Base-by-base conservation (phyloP, 768 basidiomycete species). In the Tricholoma matsutake region DNA sequence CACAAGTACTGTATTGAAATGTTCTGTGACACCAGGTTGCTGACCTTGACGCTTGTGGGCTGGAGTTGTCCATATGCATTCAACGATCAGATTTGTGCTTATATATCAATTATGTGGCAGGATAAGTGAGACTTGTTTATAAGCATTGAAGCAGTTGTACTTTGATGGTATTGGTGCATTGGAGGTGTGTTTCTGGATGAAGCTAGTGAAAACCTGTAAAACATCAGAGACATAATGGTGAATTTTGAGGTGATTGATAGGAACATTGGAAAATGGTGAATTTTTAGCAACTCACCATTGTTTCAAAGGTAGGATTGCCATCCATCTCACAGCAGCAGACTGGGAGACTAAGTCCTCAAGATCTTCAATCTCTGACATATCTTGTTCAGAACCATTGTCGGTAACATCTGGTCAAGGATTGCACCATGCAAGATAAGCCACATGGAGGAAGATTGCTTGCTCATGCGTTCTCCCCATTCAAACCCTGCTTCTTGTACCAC, bases 361-460 rank as follows among this genome's bases (percentile, higher is more conserved):
- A 39, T 39, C 37, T 39, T 39, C 37, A 39, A 16, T 39, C 37
- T 39, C 37, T 39, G 37, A 39, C 37, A 39, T 39, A 39, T 39
- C 37, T 16, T 39, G 37, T 16, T 39, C 37, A 39, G 37, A 39
- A 39, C 37, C 37, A 39, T 39, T 11, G 13, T 39, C 14, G 14
- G 37, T 39, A 39, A 39, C 3, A 39, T 39, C 37, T 39, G 37
- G 37, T 39, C 14, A 16, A 39, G 37, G 37, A 39, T 39, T 5
- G 37, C 37, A 16, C 37, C 37, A 39, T 39, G 37, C 37, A 39
- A 39, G 37, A 39, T 39, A 39, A 39, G 37, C 37, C 37, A 39
- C 37, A 39, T 16, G 14, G 37, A 39, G 37, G 37, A 39, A 39
- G 37, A 39, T 55, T 80, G 79, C 14, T 59, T 25, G 22, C 22